Conservation (phyloP, 306 rosid genomes). For the Potentilla sterilis region DNA sequence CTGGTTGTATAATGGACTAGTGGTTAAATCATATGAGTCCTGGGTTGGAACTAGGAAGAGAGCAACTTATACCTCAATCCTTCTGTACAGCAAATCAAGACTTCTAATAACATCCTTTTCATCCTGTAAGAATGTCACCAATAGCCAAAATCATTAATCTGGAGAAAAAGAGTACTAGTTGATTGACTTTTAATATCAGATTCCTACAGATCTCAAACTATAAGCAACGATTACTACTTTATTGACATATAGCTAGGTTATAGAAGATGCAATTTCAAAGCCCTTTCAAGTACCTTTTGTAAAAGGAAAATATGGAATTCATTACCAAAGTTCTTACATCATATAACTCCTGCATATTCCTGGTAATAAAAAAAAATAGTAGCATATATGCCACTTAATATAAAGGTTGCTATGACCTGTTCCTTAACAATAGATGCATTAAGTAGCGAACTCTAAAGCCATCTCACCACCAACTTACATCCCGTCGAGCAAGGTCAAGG, state of each 20-base stretch:
- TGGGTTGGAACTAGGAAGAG: background rate
- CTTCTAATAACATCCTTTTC: conserved; percentile 93
- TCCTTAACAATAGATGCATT: background rate
- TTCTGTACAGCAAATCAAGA: conserved; percentile 82
- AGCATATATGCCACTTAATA: background rate
- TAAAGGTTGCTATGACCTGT: background rate
- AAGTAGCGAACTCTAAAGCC: background rate
- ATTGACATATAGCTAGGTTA: background rate
- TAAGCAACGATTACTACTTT: background rate
- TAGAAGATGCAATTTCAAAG: background rate
- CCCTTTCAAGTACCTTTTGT: background rate
- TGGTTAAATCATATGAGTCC: background rate
- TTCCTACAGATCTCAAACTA: background rate
- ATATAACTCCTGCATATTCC: background rate
- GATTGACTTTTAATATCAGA: background rate
- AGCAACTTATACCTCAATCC: conserved; percentile 66
- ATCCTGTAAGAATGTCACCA: conserved; percentile 51
- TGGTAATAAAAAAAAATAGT: background rate
- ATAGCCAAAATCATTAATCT: conserved; percentile 15
- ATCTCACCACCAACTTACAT: conserved; percentile 56
- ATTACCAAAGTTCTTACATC: background rate
- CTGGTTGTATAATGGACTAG: background rate
- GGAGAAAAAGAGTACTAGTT: conserved; percentile 6
- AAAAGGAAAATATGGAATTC: background rate
- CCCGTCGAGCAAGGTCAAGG: conserved; percentile 93